A percentile compares a stretch with the other conserved stretches of the same genome.
These are phyloP conservation scores for Vigna trinervia DNA, from an alignment of 306 rosid species.

Conservation along the genomic window DNA sequence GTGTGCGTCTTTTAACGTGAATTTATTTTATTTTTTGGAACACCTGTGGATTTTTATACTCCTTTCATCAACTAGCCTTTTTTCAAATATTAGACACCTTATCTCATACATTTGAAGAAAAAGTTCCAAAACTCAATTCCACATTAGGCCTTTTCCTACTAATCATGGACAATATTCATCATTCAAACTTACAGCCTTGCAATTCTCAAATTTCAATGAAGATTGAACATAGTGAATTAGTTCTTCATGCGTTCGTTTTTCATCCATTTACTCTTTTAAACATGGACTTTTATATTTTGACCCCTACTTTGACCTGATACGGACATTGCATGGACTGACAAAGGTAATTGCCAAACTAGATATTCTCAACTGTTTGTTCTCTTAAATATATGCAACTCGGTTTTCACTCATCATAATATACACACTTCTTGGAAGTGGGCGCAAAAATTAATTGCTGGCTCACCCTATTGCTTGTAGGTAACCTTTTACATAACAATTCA, in stretches of 20 bases:
- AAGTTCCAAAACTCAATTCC: too few species aligned
- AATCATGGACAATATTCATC: conserved; percentile 20
- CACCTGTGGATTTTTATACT: background rate
- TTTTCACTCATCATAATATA: conserved; percentile 10
- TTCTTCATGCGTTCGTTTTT: conserved; percentile 18
- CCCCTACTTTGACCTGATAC: conserved; percentile 35
- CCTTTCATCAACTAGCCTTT: background rate
- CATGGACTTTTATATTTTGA: conserved; percentile 17
- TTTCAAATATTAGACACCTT: background rate
- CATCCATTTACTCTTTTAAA: background rate
- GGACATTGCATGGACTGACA: conserved; percentile 65
- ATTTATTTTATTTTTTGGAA: background rate
- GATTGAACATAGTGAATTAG: conserved; percentile 2
- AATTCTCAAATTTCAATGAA: conserved; percentile 9
- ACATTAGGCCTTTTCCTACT: background rate
- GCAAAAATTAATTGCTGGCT: conserved; percentile 67
- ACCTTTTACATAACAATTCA: conserved; percentile 53
- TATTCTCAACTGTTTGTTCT: background rate
- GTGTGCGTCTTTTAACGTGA: background rate
- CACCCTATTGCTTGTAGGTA: conserved; percentile 59
- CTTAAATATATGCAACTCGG: background rate
- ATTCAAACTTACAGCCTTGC: background rate
- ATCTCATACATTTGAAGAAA: background rate
- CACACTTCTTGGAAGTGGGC: conserved; percentile 59
- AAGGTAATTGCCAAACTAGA: conserved; percentile 56